These are phyloP conservation scores for Neurospora sp. DNA, from an alignment of 495 filamentous ascomycete genomes.

Conservation along the genomic window DNA sequence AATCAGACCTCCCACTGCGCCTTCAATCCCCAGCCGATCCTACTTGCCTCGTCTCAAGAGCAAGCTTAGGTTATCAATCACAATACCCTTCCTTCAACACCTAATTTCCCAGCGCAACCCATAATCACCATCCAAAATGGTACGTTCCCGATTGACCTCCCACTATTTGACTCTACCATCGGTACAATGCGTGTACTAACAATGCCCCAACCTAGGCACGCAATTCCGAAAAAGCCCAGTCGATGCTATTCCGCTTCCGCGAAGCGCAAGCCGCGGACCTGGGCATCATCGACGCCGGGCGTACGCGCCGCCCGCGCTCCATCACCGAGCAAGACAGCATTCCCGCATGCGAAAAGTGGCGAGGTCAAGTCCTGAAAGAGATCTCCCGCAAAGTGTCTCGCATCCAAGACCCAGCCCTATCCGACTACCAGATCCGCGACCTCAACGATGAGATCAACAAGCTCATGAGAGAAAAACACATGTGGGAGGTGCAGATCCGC, in stretches of 20 bases:
- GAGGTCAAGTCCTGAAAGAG: conserved; percentile 93
- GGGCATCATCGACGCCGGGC: conserved; percentile 89
- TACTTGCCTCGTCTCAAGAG: not conserved
- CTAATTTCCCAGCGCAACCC: not conserved
- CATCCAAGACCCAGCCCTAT: conserved; percentile 81
- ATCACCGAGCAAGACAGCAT: conserved; percentile 80
- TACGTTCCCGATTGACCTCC: conserved; percentile 1
- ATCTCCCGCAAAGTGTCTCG: conserved; percentile 91
- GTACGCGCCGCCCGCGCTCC: conserved; percentile 76
- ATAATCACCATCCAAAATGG: conserved; percentile 17
- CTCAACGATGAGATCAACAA: conserved; percentile 99
- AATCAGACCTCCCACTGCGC: not conserved
- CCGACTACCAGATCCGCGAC: conserved; percentile 94
- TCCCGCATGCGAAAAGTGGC: conserved; percentile 92
- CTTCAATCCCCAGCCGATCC: not conserved
- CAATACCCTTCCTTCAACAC: not conserved
- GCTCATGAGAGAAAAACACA: conserved; percentile 94
- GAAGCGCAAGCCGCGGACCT: conserved; percentile 93
- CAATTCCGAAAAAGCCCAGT: conserved; percentile 97
- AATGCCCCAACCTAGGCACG: conserved; percentile 33
- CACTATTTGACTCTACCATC: no score
- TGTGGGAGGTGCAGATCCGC: conserved; percentile 95
- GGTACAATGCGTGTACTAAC: not conserved
- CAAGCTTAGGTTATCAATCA: not conserved
- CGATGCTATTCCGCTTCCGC: conserved; percentile 99